Percentiles rank a stretch among this genome's conserved stretches.
These are phyloP conservation scores for Pseudocohnilembus persalinus DNA, from an alignment of 169 alveolate species.

Conservation along the genomic window DNA sequence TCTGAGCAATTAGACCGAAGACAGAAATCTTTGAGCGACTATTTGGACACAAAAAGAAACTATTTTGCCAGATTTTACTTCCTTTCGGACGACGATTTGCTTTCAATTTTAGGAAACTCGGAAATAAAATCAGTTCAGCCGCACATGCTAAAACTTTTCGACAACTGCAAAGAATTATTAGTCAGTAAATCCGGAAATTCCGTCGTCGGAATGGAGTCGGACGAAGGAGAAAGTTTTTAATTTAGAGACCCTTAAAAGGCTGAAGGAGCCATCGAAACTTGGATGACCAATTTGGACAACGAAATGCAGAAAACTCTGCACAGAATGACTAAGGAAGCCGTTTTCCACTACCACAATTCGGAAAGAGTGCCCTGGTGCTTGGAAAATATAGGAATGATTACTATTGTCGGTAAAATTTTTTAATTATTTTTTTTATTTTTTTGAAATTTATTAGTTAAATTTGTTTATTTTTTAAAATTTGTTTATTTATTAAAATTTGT, in stretches of 20 bases:
- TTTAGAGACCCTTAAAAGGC: slow-evolving; percentile 86
- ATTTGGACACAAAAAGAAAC: slow-evolving; percentile 91
- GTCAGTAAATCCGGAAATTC: slow-evolving; percentile 77
- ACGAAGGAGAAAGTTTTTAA: slow-evolving; percentile 90
- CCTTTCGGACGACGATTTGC: slow-evolving; percentile 93
- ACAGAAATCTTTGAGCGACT: slow-evolving; percentile 88
- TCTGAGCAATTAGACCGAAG: slow-evolving; percentile 89
- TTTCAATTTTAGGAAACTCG: slow-evolving; percentile 91
- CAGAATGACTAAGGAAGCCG: slow-evolving; percentile 81
- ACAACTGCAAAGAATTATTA: slow-evolving; percentile 90
- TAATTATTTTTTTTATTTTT: no score
- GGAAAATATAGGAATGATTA: slow-evolving; percentile 78
- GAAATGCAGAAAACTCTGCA: slow-evolving; percentile 89
- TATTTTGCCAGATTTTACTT: slow-evolving; percentile 92
- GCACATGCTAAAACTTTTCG: slow-evolving; percentile 93
- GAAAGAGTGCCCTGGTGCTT: slow-evolving; percentile 78
- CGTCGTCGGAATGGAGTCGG: slow-evolving; percentile 90
- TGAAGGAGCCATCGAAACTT: slow-evolving; percentile 92
- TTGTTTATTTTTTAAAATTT: no score
- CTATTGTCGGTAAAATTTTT: slow-evolving; percentile 81
- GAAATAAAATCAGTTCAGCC: slow-evolving; percentile 91
- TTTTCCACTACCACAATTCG: slow-evolving; percentile 87
- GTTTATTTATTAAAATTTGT: no score
- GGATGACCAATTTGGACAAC: slow-evolving; percentile 92
- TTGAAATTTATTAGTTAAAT: no score